phyloP scores from a whole-genome alignment of 768 basidiomycete species.

The Artomyces pyxidatus region DNA sequence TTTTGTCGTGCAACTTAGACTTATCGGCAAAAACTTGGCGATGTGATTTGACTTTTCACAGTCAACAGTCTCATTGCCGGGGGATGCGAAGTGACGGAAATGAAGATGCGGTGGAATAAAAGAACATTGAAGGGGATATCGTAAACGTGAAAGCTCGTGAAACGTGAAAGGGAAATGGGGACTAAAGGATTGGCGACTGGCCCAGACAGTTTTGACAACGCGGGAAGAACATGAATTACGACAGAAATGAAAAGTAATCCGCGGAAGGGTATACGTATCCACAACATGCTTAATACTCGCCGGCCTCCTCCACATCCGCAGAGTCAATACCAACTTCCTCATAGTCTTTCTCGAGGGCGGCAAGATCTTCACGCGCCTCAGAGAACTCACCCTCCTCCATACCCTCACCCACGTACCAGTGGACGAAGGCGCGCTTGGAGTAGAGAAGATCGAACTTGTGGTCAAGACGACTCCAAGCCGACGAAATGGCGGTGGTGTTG shows the following conservation, averaged over 20 bases:
- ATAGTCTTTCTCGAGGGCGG: slow-evolving; percentile 98
- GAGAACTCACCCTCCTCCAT: slow-evolving; percentile 97
- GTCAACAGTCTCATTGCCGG: too few relatives aligned
- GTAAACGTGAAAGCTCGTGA: slow-evolving; percentile 2
- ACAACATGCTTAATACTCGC: slow-evolving; percentile 32
- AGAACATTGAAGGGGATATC: slow-evolving; percentile 2
- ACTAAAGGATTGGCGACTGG: background rate
- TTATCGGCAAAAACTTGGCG: too few relatives aligned
- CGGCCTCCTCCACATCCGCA: slow-evolving; percentile 42
- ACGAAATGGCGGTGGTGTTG: slow-evolving; percentile 66
- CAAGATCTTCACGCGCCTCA: slow-evolving; percentile 97
- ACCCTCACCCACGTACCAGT: slow-evolving; percentile 69
- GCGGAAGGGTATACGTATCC: slow-evolving; percentile 4
- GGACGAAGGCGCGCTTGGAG: slow-evolving; percentile 48
- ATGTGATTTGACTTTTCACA: too few relatives aligned
- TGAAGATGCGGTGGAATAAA: slow-evolving; percentile 1
- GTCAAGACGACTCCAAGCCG: slow-evolving; percentile 68
- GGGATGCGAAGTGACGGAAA: slow-evolving; percentile 5
- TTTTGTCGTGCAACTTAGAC: too few relatives aligned
- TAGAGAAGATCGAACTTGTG: slow-evolving; percentile 78
- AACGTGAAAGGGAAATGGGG: background rate
- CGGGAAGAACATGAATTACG: slow-evolving; percentile 14
- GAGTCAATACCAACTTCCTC: slow-evolving; percentile 69
- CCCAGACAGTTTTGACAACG: background rate
- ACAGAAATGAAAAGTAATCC: slow-evolving; percentile 7